Base-by-base conservation (phyloP, 768 basidiomycete species). In the Galerina marginata region DNA sequence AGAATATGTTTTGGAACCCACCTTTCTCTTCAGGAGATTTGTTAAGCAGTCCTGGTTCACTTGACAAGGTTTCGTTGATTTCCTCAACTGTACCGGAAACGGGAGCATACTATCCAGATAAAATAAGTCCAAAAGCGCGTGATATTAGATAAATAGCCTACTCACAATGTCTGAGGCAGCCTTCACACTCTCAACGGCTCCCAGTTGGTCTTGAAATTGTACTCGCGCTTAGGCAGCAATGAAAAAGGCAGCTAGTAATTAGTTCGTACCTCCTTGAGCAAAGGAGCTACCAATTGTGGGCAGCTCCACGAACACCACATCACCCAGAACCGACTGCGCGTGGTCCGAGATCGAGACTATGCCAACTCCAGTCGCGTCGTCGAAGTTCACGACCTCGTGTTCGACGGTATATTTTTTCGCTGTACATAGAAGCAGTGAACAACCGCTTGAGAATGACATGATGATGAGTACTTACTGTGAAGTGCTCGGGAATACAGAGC, bases 281-380 rank as follows among this genome's bases (percentile, higher is more conserved):
- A 98, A 78, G 59, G 83, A 72, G 0, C 83, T 79, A 4, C 91
- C 95, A 9, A 82, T 70, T 9, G 71, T 66, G 1, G 93, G 92
- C 49, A 99, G 83, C 73, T 99, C 97, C 49, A 99, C 95, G 77
- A 93, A 99, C 48, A 99, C 97, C 53, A 99, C 94, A 72, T 99
- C 97, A 36, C 97, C 97, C 2, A 99, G 83, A 37, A 89, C 87
- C 50, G 88, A 82, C 74, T 98, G 95, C 2, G 97, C 97, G 71
- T 97, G 91, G 71, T 96, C 80, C 14, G 97, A 98, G 71, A 99
- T 92, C 44, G 86, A 85, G 45, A 99, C 81, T 7, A 84, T 89
- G 39, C 94, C 96, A 29, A 95, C 65, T 39, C 88, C 86, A 16
- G 91, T 91, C 42, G 77, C 71, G 58, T 91, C 85, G 72, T 99